A percentile compares a stretch with the other conserved stretches of the same genome.
These are phyloP conservation scores for Halophytophthora polymorphica DNA, from an alignment of 352 stramenopile species.

Conservation along the genomic window DNA sequence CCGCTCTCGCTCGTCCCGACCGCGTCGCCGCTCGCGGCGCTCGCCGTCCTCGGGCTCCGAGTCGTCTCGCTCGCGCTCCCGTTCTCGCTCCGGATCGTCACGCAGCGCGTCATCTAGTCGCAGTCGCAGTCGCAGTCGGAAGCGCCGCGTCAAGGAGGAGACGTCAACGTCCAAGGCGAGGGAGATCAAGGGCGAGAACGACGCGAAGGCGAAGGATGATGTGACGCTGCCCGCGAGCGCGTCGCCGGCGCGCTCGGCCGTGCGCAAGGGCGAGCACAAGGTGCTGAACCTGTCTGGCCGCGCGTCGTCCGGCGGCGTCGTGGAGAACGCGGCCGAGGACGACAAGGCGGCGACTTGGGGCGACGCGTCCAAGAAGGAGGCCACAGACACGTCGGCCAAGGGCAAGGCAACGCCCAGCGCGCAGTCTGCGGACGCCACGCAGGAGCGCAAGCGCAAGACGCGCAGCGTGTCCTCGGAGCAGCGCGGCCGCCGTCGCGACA, in stretches of 20 bases:
- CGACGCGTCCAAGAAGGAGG: background rate
- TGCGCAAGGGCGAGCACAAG: conserved; percentile 31
- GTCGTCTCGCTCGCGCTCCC: conserved; percentile 10
- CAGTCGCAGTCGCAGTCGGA: conserved; percentile 3
- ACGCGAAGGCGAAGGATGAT: conserved; percentile 13
- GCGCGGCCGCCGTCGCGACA: conserved; percentile 17
- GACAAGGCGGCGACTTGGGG: conserved; percentile 8
- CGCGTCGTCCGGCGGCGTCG: conserved; percentile 14
- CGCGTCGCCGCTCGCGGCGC: conserved; percentile 10
- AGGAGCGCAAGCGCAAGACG: conserved; percentile 24
- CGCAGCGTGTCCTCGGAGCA: conserved; percentile 16
- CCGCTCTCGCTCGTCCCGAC: conserved; percentile 6
- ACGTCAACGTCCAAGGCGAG: conserved; percentile 2
- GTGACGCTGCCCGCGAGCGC: conserved; percentile 9
- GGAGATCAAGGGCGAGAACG: conserved; percentile 2
- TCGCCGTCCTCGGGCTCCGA: conserved; percentile 20
- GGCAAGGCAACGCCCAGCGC: conserved; percentile 1
- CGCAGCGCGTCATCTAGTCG: background rate
- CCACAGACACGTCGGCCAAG: conserved; percentile 8
- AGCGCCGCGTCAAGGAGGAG: background rate
- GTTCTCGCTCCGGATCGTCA: conserved; percentile 2
- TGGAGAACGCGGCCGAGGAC: conserved; percentile 8
- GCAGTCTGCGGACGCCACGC: conserved; percentile 4
- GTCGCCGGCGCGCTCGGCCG: conserved; percentile 14
- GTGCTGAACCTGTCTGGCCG: conserved; percentile 23